Conservation (phyloP, 73 alveolate species). For the Blepharisma stoltei region DNA sequence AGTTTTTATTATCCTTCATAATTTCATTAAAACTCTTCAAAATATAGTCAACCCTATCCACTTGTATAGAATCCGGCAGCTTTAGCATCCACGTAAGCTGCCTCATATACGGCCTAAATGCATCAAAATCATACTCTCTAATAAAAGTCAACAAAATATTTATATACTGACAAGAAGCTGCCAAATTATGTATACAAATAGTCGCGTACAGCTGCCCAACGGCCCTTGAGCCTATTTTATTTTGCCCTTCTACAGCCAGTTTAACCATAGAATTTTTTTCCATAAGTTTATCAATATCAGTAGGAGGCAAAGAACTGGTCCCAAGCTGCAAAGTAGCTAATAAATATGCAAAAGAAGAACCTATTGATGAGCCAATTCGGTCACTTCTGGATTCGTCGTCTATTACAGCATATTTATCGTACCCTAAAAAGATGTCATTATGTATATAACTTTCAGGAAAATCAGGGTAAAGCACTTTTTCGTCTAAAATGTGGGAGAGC, state of each 20-base stretch:
- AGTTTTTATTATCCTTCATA: constrained; percentile 35
- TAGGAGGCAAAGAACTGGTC: constrained; percentile 23
- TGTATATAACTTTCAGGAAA: neutral
- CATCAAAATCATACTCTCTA: constrained; percentile 40
- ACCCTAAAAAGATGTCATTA: constrained; percentile 12
- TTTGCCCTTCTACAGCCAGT: neutral
- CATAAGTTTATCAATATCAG: neutral
- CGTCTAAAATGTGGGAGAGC: neutral
- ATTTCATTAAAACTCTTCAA: constrained; percentile 30
- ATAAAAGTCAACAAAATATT: constrained; percentile 30
- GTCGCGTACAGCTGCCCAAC: constrained; percentile 46
- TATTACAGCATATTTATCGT: neutral
- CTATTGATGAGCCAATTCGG: neutral
- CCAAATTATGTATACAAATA: constrained; percentile 34
- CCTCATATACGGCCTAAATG: constrained; percentile 41
- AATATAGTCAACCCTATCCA: constrained; percentile 34
- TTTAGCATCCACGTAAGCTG: constrained; percentile 20
- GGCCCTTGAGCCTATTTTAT: constrained; percentile 39
- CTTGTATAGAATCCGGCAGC: constrained; percentile 27
- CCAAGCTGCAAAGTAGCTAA: constrained; percentile 13
- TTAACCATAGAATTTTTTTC: neutral
- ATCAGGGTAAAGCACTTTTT: constrained; percentile 9
- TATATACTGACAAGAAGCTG: constrained; percentile 27
- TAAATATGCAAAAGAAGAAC: constrained; percentile 36
- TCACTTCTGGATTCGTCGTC: neutral